These are phyloP conservation scores for Geosmithia morbida DNA, from an alignment of 2,329 filamentous ascomycete species.

Conservation along the genomic window DNA sequence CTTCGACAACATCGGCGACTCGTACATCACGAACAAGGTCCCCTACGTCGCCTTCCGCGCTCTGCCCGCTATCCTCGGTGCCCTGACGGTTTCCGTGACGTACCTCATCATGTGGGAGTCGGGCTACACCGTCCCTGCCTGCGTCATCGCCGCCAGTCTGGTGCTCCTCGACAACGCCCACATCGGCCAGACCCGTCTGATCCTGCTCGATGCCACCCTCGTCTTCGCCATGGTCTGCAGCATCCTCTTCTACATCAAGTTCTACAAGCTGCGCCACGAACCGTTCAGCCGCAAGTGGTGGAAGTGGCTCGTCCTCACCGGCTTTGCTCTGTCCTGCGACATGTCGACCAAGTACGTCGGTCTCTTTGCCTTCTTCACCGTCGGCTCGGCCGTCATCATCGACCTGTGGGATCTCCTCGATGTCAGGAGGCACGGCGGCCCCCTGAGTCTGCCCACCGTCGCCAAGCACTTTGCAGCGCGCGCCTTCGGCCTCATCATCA, in stretches of 20 bases:
- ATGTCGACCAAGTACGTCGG: conserved; percentile 99
- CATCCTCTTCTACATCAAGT: conserved; percentile 86
- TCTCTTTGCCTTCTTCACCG: conserved; percentile 90
- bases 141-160: conserved; percentile 70
- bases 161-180: conserved; percentile 96
- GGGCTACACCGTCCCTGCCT: conserved; percentile 88
- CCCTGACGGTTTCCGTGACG: conserved; percentile 82
- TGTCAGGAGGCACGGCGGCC: conserved; percentile 68
- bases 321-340: conserved; percentile 88
- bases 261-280: conserved; percentile 87
- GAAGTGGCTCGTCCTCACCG: conserved; percentile 96
- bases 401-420: conserved; percentile 93
- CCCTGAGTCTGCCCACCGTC: conserved; percentile 68
- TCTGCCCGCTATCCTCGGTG: conserved; percentile 80
- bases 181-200: conserved; percentile 89
- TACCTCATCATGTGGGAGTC: conserved; percentile 99
- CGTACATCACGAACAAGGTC: conserved; percentile 92
- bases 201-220: conserved; percentile 85
- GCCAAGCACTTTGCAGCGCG: conserved; percentile 83
- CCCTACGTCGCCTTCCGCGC: conserved; percentile 94
- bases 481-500: conserved; percentile 69
- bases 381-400: conserved; percentile 84
- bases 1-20: conserved; percentile 98
- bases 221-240: conserved; percentile 95
- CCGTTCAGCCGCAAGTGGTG: conserved; percentile 95